Evolutionary conservation across 106 monocot species (phyloP), one percentile per base, ranked within the genome.

Genomic region (Apostasia shenzhenica): DNA sequence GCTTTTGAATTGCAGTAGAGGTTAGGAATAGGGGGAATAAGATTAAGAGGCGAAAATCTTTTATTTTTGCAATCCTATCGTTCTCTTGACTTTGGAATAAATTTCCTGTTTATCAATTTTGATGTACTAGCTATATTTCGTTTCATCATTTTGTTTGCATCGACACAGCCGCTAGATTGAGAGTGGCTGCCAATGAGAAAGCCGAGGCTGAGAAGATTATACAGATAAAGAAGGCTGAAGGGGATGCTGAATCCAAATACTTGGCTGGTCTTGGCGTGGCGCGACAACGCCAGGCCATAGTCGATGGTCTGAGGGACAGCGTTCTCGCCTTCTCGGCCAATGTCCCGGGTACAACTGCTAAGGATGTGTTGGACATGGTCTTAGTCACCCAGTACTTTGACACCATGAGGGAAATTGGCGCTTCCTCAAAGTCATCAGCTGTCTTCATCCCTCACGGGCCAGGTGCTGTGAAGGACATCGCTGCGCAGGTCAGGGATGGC

Each of bases 331-430:
- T 90, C 77, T 90, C 90, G 0, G 78, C 68, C 4, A 90, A 90
- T 14, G 86, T 90, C 13, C 90, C 90, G 0, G 90, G 90, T 1
- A 90, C 90, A 0, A 81, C 81, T 0, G 78, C 90, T 1, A 90
- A 90, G 70, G 90, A 90, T 49, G 86, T 90, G 44, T 86, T 90
- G 90, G 90, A 90, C 63, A 90, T 90, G 90, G 86, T 90, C 6
- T 43, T 90, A 6, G 78, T 90, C 41, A 90, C 86, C 0, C 90
- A 90, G 11, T 85, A 90, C 60, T 85, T 90, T 7, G 88, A 88
- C 69, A 84, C 88, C 8, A 88, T 88, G 84, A 88, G 84, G 73
- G 88, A 88, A 70, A 88, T 88, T 0, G 84, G 88, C 0, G 88
- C 88, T 2, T 59, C 87, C 6, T 83, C 83, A 0, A 88, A 84